A percentile compares a stretch with the other conserved stretches of the same genome.
Evolutionary conservation across 2,329 filamentous ascomycete genomes (phyloP).

Genomic region (Neopestalotiopsis sp.): DNA sequence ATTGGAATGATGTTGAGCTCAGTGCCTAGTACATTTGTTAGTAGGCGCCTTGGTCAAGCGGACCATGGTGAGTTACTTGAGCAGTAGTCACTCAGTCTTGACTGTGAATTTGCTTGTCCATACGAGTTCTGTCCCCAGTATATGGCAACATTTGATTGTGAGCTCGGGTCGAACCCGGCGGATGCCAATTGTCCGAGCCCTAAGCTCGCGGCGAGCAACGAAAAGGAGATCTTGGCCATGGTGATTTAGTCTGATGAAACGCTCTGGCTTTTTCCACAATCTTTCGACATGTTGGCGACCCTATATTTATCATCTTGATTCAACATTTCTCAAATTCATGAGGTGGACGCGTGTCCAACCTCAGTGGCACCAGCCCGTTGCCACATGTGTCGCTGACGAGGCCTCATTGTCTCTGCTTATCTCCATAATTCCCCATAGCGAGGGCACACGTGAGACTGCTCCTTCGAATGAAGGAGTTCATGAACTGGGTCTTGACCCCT

Average conservation of each 20-base stretch:
- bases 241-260: slow-evolving; percentile 3
- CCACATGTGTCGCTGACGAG: neutral
- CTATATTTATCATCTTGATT: neutral
- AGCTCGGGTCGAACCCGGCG: slow-evolving; percentile 51
- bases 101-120: slow-evolving; percentile 53
- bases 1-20: slow-evolving; percentile 65
- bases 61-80: slow-evolving; percentile 47
- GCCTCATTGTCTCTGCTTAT: neutral
- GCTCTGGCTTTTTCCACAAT: neutral
- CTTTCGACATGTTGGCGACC: neutral
- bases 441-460: neutral
- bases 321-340: neutral
- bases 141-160: slow-evolving; percentile 61
- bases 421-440: neutral
- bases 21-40: slow-evolving; percentile 39
- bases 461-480: neutral
- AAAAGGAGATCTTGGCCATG: neutral
- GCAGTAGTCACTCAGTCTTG: slow-evolving; percentile 63
- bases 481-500: neutral
- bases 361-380: neutral
- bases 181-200: neutral
- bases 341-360: neutral
- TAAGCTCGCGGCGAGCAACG: neutral
- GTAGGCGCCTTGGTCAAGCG: neutral
- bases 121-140: slow-evolving; percentile 75